Evolutionary conservation across 2,329 filamentous ascomycete species (phyloP).

Genomic region (Truncatella angustata): DNA sequence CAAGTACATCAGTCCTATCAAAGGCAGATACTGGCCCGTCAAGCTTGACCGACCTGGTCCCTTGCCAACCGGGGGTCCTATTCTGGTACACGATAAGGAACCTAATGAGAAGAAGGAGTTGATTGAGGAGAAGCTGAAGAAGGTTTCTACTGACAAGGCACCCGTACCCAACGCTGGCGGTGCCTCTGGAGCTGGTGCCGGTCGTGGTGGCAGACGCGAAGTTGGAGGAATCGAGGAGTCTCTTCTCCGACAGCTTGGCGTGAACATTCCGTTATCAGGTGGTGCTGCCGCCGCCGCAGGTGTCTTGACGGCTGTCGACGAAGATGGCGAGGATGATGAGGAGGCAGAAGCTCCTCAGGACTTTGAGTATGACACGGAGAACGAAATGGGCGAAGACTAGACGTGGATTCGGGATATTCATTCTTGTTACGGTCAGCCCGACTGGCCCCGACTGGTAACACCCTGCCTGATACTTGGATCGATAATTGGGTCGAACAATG

Average conservation of each 20-base stretch:
- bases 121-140: constrained; percentile 91
- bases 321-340: constrained; percentile 72
- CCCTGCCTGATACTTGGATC: too few relatives aligned
- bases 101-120: constrained; percentile 76
- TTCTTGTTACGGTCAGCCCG: too few relatives aligned
- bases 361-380: constrained; percentile 78
- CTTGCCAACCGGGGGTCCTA: constrained; percentile 86
- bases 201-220: constrained; percentile 22
- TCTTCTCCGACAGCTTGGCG: constrained; percentile 24
- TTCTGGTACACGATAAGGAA: constrained; percentile 83
- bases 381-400: constrained; percentile 47
- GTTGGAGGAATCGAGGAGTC: constrained; percentile 29
- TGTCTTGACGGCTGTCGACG: constrained; percentile 83
- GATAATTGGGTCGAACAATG: background rate
- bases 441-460: too few relatives aligned
- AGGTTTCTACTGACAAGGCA: constrained; percentile 63
- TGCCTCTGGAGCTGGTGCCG: constrained; percentile 20
- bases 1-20: constrained; percentile 91
- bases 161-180: constrained; percentile 47
- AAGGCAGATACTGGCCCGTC: constrained; percentile 89
- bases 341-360: constrained; percentile 69
- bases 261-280: constrained; percentile 33
- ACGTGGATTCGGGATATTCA: too few relatives aligned
- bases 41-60: constrained; percentile 43
- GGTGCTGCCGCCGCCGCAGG: constrained; percentile 74